Evolutionary conservation across 805 yeast species (phyloP).

Genomic region (Kodamaea fukazawae): DNA sequence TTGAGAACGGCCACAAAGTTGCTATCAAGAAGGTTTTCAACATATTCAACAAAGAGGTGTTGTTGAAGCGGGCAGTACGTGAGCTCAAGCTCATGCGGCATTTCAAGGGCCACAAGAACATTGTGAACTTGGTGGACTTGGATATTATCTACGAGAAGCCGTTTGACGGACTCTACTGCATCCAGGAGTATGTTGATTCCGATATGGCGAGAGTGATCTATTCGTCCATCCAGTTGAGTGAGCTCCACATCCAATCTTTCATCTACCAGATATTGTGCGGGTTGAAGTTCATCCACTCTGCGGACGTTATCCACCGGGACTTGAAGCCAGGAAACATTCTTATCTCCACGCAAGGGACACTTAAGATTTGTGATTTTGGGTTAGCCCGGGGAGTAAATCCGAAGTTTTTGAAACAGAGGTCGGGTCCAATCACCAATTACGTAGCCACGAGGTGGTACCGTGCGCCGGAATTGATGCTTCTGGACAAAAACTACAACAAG

Average conservation of each 20-base stretch:
- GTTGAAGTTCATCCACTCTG: constrained; percentile 83
- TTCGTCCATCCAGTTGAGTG: constrained; percentile 74
- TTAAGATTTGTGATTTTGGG: constrained; percentile 93
- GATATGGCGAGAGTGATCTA: constrained; percentile 82
- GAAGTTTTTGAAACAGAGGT: constrained; percentile 26
- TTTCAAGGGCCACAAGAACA: constrained; percentile 83
- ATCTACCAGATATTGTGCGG: constrained; percentile 84
- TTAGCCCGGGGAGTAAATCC: constrained; percentile 72
- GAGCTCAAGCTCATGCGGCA: constrained; percentile 79
- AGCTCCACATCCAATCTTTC: constrained; percentile 74
- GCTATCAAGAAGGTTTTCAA: constrained; percentile 82
- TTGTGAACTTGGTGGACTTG: constrained; percentile 68
- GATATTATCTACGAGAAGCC: constrained; percentile 67
- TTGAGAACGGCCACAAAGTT: constrained; percentile 29
- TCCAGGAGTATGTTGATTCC: constrained; percentile 79
- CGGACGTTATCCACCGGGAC: constrained; percentile 90
- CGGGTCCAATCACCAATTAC: constrained; percentile 65
- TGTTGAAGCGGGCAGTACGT: constrained; percentile 76
- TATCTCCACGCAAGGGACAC: constrained; percentile 66
- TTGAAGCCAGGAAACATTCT: constrained; percentile 88
- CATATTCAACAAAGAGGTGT: constrained; percentile 63
- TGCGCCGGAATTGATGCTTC: constrained; percentile 83
- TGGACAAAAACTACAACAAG: constrained; percentile 57
- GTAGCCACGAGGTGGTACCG: constrained; percentile 96
- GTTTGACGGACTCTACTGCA: constrained; percentile 84